Conservation (phyloP, 768 basidiomycete species). For the Cystofilobasidium bisporidii region DNA sequence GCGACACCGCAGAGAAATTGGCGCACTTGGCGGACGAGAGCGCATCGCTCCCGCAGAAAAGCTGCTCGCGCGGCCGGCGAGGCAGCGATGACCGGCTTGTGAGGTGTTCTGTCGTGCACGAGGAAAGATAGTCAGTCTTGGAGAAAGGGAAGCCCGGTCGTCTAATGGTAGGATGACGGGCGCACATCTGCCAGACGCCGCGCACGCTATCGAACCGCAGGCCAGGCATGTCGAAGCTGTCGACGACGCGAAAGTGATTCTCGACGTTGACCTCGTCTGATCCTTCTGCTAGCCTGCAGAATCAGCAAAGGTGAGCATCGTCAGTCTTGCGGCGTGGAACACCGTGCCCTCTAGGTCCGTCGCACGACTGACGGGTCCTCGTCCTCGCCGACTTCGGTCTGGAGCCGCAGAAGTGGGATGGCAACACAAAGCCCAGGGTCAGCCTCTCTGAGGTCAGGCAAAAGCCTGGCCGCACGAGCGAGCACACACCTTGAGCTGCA, state of each 20-base stretch:
- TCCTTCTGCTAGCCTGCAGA: conserved; percentile 37
- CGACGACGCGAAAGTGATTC: conserved; percentile 67
- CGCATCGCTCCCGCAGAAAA: conserved; percentile 71
- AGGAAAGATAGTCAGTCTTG: too few relatives aligned
- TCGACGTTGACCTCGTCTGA: conserved; percentile 63
- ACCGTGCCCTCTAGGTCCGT: too few relatives aligned
- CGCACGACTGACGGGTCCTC: conserved; percentile 11
- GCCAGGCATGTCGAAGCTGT: conserved; percentile 91
- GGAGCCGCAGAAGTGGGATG: neutral
- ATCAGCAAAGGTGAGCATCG: conserved; percentile 55
- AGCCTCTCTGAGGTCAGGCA: neutral
- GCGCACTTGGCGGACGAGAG: conserved; percentile 70
- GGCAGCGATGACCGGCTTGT: conserved; percentile 61
- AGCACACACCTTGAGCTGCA: conserved; percentile 15
- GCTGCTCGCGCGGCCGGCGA: conserved; percentile 70
- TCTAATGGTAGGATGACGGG: too few relatives aligned
- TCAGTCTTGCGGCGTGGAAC: conserved; percentile 55
- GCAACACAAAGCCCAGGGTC: too few relatives aligned
- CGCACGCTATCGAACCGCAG: conserved; percentile 84
- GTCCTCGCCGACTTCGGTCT: conserved; percentile 26
- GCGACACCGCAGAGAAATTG: neutral
- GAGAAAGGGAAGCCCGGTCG: neutral
- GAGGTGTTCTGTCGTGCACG: conserved; percentile 48
- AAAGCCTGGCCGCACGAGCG: too few relatives aligned
- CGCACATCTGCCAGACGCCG: conserved; percentile 74